Evolutionary conservation across 768 basidiomycete genomes (phyloP).

Genomic region (Leccinum barrowsii): DNA sequence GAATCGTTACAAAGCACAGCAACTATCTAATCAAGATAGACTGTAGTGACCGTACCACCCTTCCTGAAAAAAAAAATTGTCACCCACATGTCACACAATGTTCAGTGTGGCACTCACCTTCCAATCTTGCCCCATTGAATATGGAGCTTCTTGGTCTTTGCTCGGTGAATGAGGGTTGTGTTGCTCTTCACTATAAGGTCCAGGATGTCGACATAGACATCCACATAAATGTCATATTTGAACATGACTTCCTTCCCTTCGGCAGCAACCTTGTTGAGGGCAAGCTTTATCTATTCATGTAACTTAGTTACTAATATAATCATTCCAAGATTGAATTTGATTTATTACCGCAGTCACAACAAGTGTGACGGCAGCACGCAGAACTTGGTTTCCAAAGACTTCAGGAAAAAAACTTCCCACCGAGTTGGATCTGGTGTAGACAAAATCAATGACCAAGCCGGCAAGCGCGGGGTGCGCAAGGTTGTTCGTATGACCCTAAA

Average conservation of each 20-base stretch:
- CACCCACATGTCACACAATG: no score
- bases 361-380: no score
- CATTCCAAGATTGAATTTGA: no score
- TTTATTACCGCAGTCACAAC: background rate
- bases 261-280: background rate
- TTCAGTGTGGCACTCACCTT: background rate
- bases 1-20: no score
- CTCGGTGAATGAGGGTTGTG: background rate
- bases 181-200: background rate
- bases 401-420: background rate
- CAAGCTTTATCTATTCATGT: background rate
- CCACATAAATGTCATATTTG: background rate
- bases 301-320: no score
- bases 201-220: background rate
- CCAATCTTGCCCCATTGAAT: background rate
- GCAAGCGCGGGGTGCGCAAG: background rate
- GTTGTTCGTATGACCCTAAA: constrained; percentile 3
- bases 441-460: background rate
- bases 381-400: background rate
- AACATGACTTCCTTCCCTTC: background rate
- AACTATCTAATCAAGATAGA: no score
- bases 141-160: background rate
- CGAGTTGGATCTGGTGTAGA: background rate
- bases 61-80: no score
- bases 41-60: no score